phyloP scores from a whole-genome alignment of 2,329 filamentous ascomycete genomes.

The Colletotrichum orchidophilum region DNA sequence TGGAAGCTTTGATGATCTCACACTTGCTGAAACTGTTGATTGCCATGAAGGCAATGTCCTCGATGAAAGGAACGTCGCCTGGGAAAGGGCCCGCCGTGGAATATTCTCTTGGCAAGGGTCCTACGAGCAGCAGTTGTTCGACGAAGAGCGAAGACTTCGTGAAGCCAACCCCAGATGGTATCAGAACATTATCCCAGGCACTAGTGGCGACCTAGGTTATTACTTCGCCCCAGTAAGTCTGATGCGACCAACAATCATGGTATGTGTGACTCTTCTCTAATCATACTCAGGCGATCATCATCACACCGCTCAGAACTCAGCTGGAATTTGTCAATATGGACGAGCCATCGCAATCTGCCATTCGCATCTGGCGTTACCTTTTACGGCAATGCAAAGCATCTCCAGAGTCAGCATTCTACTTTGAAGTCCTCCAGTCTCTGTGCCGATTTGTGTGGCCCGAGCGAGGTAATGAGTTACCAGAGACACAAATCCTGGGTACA shows the following conservation, averaged over 20 bases:
- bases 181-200: constrained; percentile 21
- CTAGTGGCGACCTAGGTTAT: constrained; percentile 2
- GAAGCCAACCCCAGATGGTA: constrained; percentile 23
- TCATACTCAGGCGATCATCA: constrained; percentile 10
- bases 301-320: constrained; percentile 15
- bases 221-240: constrained; percentile 21
- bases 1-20: background rate
- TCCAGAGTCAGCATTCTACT: background rate
- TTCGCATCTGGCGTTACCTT: constrained; percentile 20
- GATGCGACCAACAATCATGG: background rate
- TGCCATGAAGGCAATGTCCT: constrained; percentile 19
- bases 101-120: constrained; percentile 14
- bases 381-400: constrained; percentile 10
- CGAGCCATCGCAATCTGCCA: background rate
- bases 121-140: background rate
- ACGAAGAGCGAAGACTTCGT: constrained; percentile 17
- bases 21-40: constrained; percentile 1
- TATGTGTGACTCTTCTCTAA: background rate
- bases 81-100: constrained; percentile 26
- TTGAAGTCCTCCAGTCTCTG: background rate
- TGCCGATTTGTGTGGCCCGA: constrained; percentile 4
- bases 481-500: constrained; percentile 3
- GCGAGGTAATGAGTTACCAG: background rate
- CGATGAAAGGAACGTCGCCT: constrained; percentile 10
- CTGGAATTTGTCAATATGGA: constrained; percentile 4